These are phyloP conservation scores for Naganishia sp. DNA, from an alignment of 1,284 basidiomycete species.

Conservation along the genomic window DNA sequence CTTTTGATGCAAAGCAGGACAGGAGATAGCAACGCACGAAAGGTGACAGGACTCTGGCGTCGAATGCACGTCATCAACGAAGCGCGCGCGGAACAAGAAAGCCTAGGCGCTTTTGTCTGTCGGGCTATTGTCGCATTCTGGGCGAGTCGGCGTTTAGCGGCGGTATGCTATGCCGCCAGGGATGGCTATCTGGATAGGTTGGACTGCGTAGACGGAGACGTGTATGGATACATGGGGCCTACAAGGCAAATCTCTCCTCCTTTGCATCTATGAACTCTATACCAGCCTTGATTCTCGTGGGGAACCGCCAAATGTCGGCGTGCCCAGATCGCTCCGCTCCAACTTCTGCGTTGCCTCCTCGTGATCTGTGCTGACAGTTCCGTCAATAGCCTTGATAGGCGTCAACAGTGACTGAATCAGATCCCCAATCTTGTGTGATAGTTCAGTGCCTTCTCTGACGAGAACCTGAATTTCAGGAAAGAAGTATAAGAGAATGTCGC, in stretches of 20 bases:
- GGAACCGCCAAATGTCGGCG: not conserved
- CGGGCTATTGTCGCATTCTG: too few relatives aligned
- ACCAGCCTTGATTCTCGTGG: conserved; percentile 7
- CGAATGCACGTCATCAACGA: too few relatives aligned
- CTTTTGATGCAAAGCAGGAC: not conserved
- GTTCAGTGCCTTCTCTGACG: conserved; percentile 41
- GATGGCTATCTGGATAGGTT: not conserved
- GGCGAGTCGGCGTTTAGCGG: conserved; percentile 1
- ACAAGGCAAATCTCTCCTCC: not conserved
- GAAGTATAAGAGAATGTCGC: not conserved
- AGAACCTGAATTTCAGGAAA: conserved; percentile 33
- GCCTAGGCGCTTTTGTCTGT: too few relatives aligned
- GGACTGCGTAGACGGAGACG: not conserved
- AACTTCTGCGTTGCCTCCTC: not conserved
- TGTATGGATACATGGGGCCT: conserved; percentile 6
- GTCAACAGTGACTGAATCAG: conserved; percentile 20
- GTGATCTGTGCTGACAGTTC: not conserved
- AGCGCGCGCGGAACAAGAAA: not conserved
- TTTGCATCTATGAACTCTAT: conserved; percentile 1
- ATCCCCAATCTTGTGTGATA: conserved; percentile 36
- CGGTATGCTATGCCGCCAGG: not conserved
- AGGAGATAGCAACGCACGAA: not conserved
- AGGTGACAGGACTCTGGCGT: not conserved
- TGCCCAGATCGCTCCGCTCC: not conserved
- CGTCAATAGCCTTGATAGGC: conserved; percentile 14